Evolutionary conservation across 1,139 yeast genomes (phyloP), one percentile per base, ranked within the genome.

Genomic region (Yamadazyma jaroonii): DNA sequence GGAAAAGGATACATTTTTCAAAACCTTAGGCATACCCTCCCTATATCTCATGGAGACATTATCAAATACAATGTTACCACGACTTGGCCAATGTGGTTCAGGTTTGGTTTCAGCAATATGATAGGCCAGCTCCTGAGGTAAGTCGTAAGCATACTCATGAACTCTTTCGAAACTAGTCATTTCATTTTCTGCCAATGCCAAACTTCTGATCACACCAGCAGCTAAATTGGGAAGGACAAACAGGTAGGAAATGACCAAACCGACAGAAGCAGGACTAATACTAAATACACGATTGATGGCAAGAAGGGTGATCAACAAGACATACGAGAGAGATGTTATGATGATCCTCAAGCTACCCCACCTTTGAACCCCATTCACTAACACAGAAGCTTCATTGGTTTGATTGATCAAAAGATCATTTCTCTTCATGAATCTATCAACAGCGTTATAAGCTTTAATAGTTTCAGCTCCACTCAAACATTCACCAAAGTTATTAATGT

Each of bases 101-200:
- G 94, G 92, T 4, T 72, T 62, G 4, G 68, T 64, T 40, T 75
- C 87, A 0, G 75, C 66, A 37, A 74, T 78, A 29, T 61, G 64
- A 57, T 78, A 57, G 26, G 69, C 60, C 6, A 69, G 67, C 49
- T 69, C 75, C 42, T 61, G 59, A 1, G 67, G 68, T 42, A 70
- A 53, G 31, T 56, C 42, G 35, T 53, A 68, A 1, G 90, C 94
- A 59, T 87, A 86, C 41, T 81, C 75, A 46, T 78, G 72, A 40
- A 88, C 61, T 56, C 96, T 76, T 62, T 88, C 96, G 7, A 82
- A 92, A 9, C 95, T 79, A 50, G 84, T 86, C 87, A 88, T 74
- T 53, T 83, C 84, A 61, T 84, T 87, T 57, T 88, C 96, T 20
- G 84, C 78, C 53, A 82, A 84, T 1, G 95, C 84, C 41, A 66